Base-by-base conservation (phyloP, 306 rosid genomes). In the Dalbergia cochinchinensis region DNA sequence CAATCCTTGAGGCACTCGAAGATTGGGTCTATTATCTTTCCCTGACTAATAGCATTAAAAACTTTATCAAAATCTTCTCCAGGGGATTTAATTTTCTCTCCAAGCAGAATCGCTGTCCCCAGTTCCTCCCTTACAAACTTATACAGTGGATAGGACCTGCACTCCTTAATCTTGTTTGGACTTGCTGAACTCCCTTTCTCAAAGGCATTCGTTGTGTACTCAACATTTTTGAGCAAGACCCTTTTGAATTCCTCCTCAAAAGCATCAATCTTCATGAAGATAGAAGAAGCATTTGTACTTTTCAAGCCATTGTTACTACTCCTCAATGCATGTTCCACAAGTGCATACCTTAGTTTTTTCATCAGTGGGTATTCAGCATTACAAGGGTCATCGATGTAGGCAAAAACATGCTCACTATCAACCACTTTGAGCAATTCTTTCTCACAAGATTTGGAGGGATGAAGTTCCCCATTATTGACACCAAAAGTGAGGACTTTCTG, bases 191-290 rank as follows among this genome's bases (percentile, higher is more conserved):
- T 79, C 4, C 87, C 91, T 18, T 73, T 83, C 64, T 66, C 77
- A 54, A 85, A 75, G 3, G 73, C 76, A 64, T 6, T 55, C 66
- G 85, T 84, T 71, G 88, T 58, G 11, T 63, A 76, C 37, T 78
- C 85, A 69, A 84, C 83, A 60, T 84, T 82, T 74, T 71, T 78
- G 18, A 83, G 88, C 76, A 82, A 78, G 26, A 73, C 79, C 55
- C 51, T 69, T 66, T 82, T 84, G 33, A 84, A 48, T 14, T 87
- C 86, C 66, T 83, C 88, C 60, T 85, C 85, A 58, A 87, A 88
- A 33, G 78, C 82, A 63, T 78, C 65, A 1, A 83, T 85, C 83
- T 83, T 85, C 11, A 71, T 50, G 26, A 83, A 78, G 33, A 80
- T 78, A 8, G 86, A 85, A 6, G 86, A 83, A 19, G 82, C 77